Evolutionary conservation across 2,329 filamentous ascomycete genomes (phyloP), one percentile per base, ranked within the genome.

Genomic region (Clarireedia monteithiana): DNA sequence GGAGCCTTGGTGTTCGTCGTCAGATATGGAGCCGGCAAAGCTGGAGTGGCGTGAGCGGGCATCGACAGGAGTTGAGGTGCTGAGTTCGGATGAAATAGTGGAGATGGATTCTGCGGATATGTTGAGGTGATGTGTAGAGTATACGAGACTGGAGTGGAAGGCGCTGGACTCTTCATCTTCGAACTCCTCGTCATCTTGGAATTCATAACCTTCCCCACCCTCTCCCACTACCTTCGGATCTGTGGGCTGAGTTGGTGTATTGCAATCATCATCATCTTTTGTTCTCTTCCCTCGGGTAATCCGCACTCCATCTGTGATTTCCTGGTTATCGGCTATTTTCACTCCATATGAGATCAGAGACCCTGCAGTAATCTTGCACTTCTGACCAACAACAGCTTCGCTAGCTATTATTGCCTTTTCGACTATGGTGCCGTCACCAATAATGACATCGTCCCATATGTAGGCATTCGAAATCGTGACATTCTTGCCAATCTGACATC

Each of bases 401-500:
- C 85, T 84, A 4, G 88, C 94, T 53, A 99, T 75, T 44, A 99
- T 83, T 1, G 90, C 85, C 61, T 83, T 80, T 7, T 80, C 77
- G 48, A 99, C 75, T 24, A 79, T 79, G 15, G 86, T 78, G 20
- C 84, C 85, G 66, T 96, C 89, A 1, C 84, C 87, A 62, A 99
- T 82, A 5, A 80, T 80, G 0, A 83, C 84, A 64, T 91, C 82
- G 64, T 96, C 89, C 91, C 92, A 97, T 60, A 99, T 82, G 64
- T 90, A 92, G 23, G 89, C 86, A 63, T 89, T 80, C 48, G 88
- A 80, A 59, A 99, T 83, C 39, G 77, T 80, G 27, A 94, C 91
- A 62, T 94, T 89, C 63, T 82, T 85, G 6, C 94, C 94, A 63
- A 99, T 94, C 61, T 83, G 84, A 72, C 92, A 97, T 62, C 88